A percentile compares a stretch with the other conserved stretches of the same genome.
Evolutionary conservation across 1,139 yeast genomes (phyloP).

Genomic region (Wickerhamomyces sp.): DNA sequence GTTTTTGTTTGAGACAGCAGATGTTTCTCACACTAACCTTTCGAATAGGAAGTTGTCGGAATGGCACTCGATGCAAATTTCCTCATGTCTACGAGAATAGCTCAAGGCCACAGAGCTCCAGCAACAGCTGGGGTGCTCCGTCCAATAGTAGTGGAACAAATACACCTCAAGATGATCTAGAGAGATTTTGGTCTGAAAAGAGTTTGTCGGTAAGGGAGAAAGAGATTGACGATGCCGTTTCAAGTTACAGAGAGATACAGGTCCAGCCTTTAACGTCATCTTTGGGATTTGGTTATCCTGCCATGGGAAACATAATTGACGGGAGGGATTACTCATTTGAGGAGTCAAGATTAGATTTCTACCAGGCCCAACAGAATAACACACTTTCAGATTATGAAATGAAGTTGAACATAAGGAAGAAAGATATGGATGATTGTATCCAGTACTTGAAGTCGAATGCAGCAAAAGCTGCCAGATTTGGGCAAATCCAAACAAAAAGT

Average conservation of each 20-base stretch:
- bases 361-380: conserved; percentile 37
- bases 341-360: conserved; percentile 46
- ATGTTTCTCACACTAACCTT: not conserved
- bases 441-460: conserved; percentile 36
- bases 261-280: conserved; percentile 27
- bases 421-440: conserved; percentile 45
- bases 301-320: conserved; percentile 38
- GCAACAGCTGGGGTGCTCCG: not conserved
- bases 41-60: conserved; percentile 27
- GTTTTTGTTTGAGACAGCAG: not conserved
- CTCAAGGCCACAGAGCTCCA: conserved; percentile 1
- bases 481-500: conserved; percentile 43
- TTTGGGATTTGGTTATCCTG: conserved; percentile 35
- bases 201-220: conserved; percentile 20
- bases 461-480: conserved; percentile 49
- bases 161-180: conserved; percentile 13
- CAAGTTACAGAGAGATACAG: conserved; percentile 17
- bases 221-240: conserved; percentile 28
- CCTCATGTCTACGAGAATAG: conserved; percentile 30
- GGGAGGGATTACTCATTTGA: conserved; percentile 56
- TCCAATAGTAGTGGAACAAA: not conserved
- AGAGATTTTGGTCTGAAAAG: conserved; percentile 18
- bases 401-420: conserved; percentile 35
- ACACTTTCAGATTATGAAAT: conserved; percentile 35
- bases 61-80: conserved; percentile 36